These are phyloP conservation scores for Myriangium duriaei DNA, from an alignment of 2,329 filamentous ascomycete genomes.

Conservation along the genomic window DNA sequence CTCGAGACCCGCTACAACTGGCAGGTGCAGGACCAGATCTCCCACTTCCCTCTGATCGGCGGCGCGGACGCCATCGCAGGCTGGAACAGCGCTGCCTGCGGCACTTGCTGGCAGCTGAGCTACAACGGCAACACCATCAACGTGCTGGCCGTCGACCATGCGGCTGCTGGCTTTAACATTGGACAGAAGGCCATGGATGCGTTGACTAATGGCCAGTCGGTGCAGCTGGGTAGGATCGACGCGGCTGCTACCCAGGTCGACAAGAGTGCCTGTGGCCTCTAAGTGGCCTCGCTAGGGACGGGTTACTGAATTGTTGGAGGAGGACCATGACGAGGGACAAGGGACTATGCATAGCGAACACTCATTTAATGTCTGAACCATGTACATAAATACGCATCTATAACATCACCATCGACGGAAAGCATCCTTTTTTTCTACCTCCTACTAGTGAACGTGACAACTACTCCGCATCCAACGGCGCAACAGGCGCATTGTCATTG, in stretches of 20 bases:
- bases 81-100: conserved; percentile 38
- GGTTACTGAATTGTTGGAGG: no score
- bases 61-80: conserved; percentile 35
- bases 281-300: no score
- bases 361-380: no score
- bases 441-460: no score
- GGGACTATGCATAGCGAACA: conserved; percentile 3
- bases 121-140: conserved; percentile 37
- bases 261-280: conserved; percentile 13
- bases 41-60: conserved; percentile 37
- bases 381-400: no score
- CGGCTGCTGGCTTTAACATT: conserved; percentile 38
- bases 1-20: conserved; percentile 51
- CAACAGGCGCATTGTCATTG: conserved; percentile 62
- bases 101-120: conserved; percentile 39
- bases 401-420: no score
- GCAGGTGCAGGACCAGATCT: conserved; percentile 35
- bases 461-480: conserved; percentile 66
- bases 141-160: conserved; percentile 37
- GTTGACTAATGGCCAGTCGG: conserved; percentile 36
- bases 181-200: conserved; percentile 36
- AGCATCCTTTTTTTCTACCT: no score
- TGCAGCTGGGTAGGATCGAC: conserved; percentile 26
- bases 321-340: no score
- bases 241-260: conserved; percentile 27